Percentiles rank a stretch among this genome's conserved stretches.
Conservation (phyloP, 2,329 filamentous ascomycete species). For the Fusarium hainanense region DNA sequence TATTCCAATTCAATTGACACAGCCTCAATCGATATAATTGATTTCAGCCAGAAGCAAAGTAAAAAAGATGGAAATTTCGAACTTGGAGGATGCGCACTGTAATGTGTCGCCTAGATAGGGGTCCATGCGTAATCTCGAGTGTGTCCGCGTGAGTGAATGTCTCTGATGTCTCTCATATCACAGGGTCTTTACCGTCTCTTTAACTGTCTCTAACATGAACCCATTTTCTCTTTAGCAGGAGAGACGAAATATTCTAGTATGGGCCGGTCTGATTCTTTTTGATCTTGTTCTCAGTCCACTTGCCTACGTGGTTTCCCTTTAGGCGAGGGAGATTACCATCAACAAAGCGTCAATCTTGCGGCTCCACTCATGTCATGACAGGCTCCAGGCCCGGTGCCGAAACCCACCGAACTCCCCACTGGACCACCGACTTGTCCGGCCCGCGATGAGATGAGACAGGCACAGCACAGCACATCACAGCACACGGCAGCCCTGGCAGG, state of each 20-base stretch:
- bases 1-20: conserved; percentile 8
- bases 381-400: conserved; percentile 27
- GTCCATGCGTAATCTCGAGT: conserved; percentile 18
- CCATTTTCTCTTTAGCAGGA: background rate
- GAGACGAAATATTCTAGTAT: background rate
- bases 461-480: conserved; percentile 12
- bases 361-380: conserved; percentile 21
- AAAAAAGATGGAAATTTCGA: conserved; percentile 1
- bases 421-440: conserved; percentile 28
- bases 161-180: conserved; percentile 12
- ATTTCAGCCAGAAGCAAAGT: background rate
- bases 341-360: conserved; percentile 28
- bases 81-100: conserved; percentile 11
- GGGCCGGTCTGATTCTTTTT: conserved; percentile 15
- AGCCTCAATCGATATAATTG: conserved; percentile 10
- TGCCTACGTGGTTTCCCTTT: conserved; percentile 28
- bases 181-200: conserved; percentile 7
- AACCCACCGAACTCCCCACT: conserved; percentile 12
- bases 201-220: background rate
- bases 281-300: conserved; percentile 32
- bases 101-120: background rate
- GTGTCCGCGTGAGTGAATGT: background rate
- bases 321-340: conserved; percentile 21
- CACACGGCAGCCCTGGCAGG: conserved; percentile 18
- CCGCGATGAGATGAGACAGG: conserved; percentile 26